These are phyloP conservation scores for Alternaria panax DNA, from an alignment of 2,329 filamentous ascomycete species.

Conservation along the genomic window DNA sequence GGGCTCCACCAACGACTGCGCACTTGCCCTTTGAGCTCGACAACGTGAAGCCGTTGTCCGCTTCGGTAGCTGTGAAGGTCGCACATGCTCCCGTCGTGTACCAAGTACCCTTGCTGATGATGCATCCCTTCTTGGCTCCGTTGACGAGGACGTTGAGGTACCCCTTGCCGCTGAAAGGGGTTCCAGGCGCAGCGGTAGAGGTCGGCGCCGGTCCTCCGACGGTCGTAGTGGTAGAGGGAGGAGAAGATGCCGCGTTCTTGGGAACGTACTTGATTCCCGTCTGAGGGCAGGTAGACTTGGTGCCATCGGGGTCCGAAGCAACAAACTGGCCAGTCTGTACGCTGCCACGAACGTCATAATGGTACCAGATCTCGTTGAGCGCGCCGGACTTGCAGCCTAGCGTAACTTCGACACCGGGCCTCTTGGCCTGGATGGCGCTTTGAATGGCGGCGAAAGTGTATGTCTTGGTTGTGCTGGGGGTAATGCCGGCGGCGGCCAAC, in stretches of 20 bases:
- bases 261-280: slow-evolving; percentile 71
- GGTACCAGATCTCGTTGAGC: slow-evolving; percentile 66
- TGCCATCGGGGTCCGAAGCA: slow-evolving; percentile 63
- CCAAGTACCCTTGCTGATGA: slow-evolving; percentile 73
- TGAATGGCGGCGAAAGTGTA: slow-evolving; percentile 69
- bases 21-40: slow-evolving; percentile 55
- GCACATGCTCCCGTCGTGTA: slow-evolving; percentile 73
- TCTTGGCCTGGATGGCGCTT: slow-evolving; percentile 61
- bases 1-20: slow-evolving; percentile 60
- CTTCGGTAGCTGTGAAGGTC: slow-evolving; percentile 64
- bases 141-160: slow-evolving; percentile 64
- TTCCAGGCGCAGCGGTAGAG: slow-evolving; percentile 44
- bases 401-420: slow-evolving; percentile 65
- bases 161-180: slow-evolving; percentile 65
- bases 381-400: slow-evolving; percentile 62
- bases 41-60: slow-evolving; percentile 43
- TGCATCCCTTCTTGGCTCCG: slow-evolving; percentile 65
- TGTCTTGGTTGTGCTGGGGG: slow-evolving; percentile 61
- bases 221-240: slow-evolving; percentile 41
- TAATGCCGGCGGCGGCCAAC: slow-evolving; percentile 68
- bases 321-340: slow-evolving; percentile 68
- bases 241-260: slow-evolving; percentile 54
- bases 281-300: slow-evolving; percentile 67
- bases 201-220: slow-evolving; percentile 36
- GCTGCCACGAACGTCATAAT: slow-evolving; percentile 68